Base-by-base conservation (phyloP, 192 early-diverging fungal species). In the Phlyctochytrium planicorne region DNA sequence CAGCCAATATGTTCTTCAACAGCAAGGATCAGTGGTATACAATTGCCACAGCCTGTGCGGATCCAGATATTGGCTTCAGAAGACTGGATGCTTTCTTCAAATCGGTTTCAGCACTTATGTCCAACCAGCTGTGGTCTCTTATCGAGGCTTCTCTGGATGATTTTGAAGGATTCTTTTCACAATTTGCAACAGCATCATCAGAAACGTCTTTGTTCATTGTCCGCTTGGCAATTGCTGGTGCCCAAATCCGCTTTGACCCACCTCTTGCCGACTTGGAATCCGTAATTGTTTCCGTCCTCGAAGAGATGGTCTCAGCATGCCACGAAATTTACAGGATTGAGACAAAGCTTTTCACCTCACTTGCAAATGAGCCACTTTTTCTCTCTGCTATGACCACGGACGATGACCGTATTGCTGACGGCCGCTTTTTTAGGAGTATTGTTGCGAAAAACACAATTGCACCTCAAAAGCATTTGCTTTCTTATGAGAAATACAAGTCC, bases 241-340 rank as follows among this genome's bases (percentile, higher is more conserved):
- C 81, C 4, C 84, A 86, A 59, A 87, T 87, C 52, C 74, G 81
- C 12, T 87, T 87, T 73, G 84, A 87, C 40, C 86, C 86, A 20
- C 80, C 84, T 31, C 74, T 87, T 3, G 12, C 66, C 17, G 86
- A 87, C 33, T 65, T 87, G 34, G 86, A 87, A 60, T 50, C 68
- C n/a, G 59, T 81, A 29, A 74, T 84, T 29, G 64, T 86, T 12
- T 72, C 69, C 2, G 72, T 86, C 14, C 64, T 86, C 50, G 78
- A 85, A 35, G 84, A 86, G 62, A 83, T 86, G 65, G 83, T 86
- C 34, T 59, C 62, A 3, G 71, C 82, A 2, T 74, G 82, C 1
- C 70, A 70, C n/a, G 84, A 82, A 47, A 82, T 87, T 36, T 84
- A 84, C 3, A 68, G 86, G 14, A 74, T 87, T 59, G 86, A 87